These are phyloP conservation scores for Astrothelium subdiscretum DNA, from an alignment of 495 filamentous ascomycete species.

Conservation along the genomic window DNA sequence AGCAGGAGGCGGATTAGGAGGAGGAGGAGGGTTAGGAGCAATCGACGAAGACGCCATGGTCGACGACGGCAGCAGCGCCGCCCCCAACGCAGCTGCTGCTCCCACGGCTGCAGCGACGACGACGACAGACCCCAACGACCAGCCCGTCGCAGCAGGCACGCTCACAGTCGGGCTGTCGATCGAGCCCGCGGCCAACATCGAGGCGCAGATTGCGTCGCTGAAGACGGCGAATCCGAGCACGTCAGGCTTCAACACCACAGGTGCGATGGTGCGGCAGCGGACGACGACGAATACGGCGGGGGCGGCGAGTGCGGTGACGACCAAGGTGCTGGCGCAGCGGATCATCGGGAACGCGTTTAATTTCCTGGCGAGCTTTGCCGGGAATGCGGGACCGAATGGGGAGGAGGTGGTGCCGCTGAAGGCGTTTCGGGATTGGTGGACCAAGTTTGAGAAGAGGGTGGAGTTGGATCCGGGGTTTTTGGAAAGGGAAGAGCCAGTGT, in stretches of 20 bases:
- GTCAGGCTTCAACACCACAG: constrained; percentile 11
- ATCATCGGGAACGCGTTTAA: constrained; percentile 98
- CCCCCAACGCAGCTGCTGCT: neutral
- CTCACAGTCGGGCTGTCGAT: constrained; percentile 73
- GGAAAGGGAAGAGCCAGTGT: constrained; percentile 60
- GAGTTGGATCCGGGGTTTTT: constrained; percentile 81
- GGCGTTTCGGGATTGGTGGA: constrained; percentile 95
- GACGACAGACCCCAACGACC: neutral
- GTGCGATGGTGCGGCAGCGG: constrained; percentile 22
- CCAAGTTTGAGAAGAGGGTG: constrained; percentile 83
- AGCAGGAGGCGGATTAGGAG: constrained; percentile 29
- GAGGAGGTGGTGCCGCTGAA: constrained; percentile 80
- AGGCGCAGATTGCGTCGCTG: constrained; percentile 49
- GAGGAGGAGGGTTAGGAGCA: constrained; percentile 21
- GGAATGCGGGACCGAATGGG: constrained; percentile 41
- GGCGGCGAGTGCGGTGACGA: constrained; percentile 32
- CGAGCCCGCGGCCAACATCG: constrained; percentile 62
- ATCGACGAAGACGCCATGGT: constrained; percentile 32
- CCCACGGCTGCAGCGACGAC: neutral
- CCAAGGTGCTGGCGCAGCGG: constrained; percentile 71
- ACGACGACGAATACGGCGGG: constrained; percentile 3
- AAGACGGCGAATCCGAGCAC: constrained; percentile 30
- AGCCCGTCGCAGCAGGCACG: constrained; percentile 20
- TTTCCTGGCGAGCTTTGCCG: constrained; percentile 71
- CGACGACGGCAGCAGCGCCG: constrained; percentile 14